A percentile compares a stretch with the other conserved stretches of the same genome.
Evolutionary conservation across 768 basidiomycete genomes (phyloP).

Genomic region (Guyanaporus albipodus): DNA sequence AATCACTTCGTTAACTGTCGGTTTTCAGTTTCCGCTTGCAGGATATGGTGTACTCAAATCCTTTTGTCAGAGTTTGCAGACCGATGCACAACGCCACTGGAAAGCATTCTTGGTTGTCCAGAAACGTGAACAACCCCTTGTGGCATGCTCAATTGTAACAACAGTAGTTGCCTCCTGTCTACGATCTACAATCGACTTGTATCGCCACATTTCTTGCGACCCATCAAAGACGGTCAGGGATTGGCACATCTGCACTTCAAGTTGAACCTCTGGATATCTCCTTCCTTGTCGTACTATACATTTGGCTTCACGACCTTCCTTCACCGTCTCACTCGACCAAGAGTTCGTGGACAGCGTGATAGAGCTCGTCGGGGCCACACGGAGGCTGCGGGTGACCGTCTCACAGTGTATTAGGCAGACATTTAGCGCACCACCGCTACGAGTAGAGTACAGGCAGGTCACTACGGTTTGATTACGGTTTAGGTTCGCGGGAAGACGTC

Average conservation of each 20-base stretch:
- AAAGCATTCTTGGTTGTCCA: neutral
- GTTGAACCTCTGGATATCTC: conserved; percentile 31
- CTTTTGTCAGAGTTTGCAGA: neutral
- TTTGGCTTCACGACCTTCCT: neutral
- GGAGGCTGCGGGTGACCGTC: neutral
- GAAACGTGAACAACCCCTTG: neutral
- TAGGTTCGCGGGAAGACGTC: neutral
- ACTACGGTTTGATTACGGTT: conserved; percentile 10
- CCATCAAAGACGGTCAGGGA: neutral
- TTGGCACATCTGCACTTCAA: too few species aligned
- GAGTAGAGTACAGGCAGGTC: conserved; percentile 8
- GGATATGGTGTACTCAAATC: neutral
- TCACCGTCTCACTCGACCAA: conserved; percentile 3
- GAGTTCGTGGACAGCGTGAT: neutral
- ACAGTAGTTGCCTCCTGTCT: conserved; percentile 8
- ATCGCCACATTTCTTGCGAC: conserved; percentile 1
- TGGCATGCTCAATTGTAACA: conserved; percentile 1
- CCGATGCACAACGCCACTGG: neutral
- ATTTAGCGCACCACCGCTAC: neutral
- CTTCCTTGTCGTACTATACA: neutral
- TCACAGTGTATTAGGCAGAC: conserved; percentile 2
- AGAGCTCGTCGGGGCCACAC: neutral
- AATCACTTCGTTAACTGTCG: neutral
- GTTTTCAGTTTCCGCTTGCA: neutral
- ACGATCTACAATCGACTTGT: neutral